Conservation (phyloP, 805 yeast species). For the Candida nitratophila region DNA sequence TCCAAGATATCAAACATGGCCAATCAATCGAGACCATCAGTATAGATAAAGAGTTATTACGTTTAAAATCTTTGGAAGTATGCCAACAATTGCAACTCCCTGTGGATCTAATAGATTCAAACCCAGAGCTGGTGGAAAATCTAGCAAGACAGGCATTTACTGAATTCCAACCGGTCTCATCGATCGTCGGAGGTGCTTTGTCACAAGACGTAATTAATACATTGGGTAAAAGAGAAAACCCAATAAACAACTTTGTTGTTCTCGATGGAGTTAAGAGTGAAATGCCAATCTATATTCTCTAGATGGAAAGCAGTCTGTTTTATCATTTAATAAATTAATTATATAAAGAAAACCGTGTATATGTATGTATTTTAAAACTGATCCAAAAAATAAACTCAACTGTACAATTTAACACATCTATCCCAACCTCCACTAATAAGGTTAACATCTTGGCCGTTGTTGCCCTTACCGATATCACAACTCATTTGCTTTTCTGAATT, state of each 20-base stretch:
- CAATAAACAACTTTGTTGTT: constrained; percentile 73
- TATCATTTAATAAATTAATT: too few relatives aligned
- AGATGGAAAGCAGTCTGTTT: too few relatives aligned
- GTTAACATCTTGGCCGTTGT: constrained; percentile 15
- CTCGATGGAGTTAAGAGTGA: constrained; percentile 66
- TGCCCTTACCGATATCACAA: constrained; percentile 45
- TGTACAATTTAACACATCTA: constrained; percentile 53
- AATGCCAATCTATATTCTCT: constrained; percentile 68
- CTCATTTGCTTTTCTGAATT: constrained; percentile 69
- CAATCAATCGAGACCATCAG: constrained; percentile 7
- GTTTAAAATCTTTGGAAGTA: constrained; percentile 22
- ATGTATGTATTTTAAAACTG: constrained; percentile 30
- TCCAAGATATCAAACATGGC: constrained; percentile 5
- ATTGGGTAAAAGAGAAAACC: constrained; percentile 67
- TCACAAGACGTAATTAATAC: constrained; percentile 88
- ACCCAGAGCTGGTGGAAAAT: constrained; percentile 30
- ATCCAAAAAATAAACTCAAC: background rate
- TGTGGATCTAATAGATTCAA: constrained; percentile 33
- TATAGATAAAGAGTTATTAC: constrained; percentile 16
- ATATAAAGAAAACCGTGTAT: too few relatives aligned
- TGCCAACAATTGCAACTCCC: constrained; percentile 40
- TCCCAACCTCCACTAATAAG: constrained; percentile 81
- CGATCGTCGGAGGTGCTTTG: constrained; percentile 82
- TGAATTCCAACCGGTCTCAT: constrained; percentile 78
- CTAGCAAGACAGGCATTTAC: constrained; percentile 45